Evolutionary conservation across 169 alveolate genomes (phyloP), one percentile per base, ranked within the genome.

Genomic region (Babesia bigemina): DNA sequence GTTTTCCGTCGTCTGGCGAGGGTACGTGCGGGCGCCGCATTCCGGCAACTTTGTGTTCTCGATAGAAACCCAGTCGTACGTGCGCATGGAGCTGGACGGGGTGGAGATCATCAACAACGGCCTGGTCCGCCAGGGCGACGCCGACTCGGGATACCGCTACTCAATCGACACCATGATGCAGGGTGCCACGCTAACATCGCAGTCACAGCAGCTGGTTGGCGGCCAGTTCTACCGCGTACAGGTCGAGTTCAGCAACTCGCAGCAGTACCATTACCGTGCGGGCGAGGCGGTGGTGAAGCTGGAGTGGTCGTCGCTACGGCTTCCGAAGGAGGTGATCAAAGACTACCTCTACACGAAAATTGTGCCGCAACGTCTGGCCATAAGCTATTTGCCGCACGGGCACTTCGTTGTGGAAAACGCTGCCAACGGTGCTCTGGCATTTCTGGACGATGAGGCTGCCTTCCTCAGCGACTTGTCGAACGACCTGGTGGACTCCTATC

Each of bases 231-330:
- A 93, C 74, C 74, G 85, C 55, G 79, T 93, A 21, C 79, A 90
- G 59, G 73, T 93, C 21, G 97, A 92, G 62, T 66, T 93, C 77
- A 88, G 93, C 75, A 96, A 93, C 74, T 79, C 96, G 29, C 85
- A 92, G 56, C 95, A 92, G 75, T 75, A 91, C 60, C 90, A 92
- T 49, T 90, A 72, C 87, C 63, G 67, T 16, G 62, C 88, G 49
- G 90, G 91, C 19, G 65, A 67, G 61, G 57, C 63, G 49, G 86
- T 50, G 56, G 82, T 79, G 61, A 79, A 81, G 53, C 33, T 44
- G 39, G 76, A 63, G 67, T 71, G 71, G 75, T 52, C 70, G 29
- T 67, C 76, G 36, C 53, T 55, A 7, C 55, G 76, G 12, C 57
- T 67, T 16, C 76, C 63, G 33, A 39, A 22, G 9, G 76, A 67